Evolutionary conservation across 2,329 filamentous ascomycete species (phyloP).

Genomic region (Penicillium psychrosexuale): DNA sequence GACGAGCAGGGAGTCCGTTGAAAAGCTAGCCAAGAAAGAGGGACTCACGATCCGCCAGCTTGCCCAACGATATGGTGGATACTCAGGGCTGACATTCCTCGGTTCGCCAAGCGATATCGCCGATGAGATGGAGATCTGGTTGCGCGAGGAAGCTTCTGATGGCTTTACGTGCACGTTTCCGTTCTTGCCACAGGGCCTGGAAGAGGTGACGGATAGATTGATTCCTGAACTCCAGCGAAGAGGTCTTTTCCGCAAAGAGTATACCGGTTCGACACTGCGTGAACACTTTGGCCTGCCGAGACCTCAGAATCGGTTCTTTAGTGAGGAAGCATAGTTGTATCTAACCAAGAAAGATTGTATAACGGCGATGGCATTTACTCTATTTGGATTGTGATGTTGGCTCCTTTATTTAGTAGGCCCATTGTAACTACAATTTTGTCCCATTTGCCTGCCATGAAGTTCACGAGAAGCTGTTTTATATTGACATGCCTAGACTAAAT

Average conservation of each 20-base stretch:
- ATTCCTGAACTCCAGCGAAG: constrained; percentile 53
- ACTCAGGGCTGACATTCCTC: constrained; percentile 51
- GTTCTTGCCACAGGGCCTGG: constrained; percentile 51
- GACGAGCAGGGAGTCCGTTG: constrained; percentile 45
- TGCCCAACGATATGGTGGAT: constrained; percentile 51
- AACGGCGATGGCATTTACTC: not conserved
- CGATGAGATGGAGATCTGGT: constrained; percentile 50
- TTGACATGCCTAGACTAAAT: not conserved
- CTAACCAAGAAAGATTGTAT: not conserved
- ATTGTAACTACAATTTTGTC: not conserved
- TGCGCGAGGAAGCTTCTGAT: constrained; percentile 49
- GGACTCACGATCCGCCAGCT: constrained; percentile 52
- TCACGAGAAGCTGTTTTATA: not conserved
- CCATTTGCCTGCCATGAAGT: not conserved
- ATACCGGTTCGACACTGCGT: constrained; percentile 52
- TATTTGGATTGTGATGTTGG: not conserved
- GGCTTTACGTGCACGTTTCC: constrained; percentile 53
- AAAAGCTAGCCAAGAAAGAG: constrained; percentile 47
- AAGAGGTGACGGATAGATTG: constrained; percentile 48
- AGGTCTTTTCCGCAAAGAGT: constrained; percentile 52
- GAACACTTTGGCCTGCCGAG: constrained; percentile 55
- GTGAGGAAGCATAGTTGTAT: not conserved
- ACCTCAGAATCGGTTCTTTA: constrained; percentile 44
- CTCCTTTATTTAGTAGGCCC: not conserved
- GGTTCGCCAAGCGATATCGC: constrained; percentile 51